phyloP scores from a whole-genome alignment of 2,329 filamentous ascomycete species.

The Neofusicoccum umdonicola region DNA sequence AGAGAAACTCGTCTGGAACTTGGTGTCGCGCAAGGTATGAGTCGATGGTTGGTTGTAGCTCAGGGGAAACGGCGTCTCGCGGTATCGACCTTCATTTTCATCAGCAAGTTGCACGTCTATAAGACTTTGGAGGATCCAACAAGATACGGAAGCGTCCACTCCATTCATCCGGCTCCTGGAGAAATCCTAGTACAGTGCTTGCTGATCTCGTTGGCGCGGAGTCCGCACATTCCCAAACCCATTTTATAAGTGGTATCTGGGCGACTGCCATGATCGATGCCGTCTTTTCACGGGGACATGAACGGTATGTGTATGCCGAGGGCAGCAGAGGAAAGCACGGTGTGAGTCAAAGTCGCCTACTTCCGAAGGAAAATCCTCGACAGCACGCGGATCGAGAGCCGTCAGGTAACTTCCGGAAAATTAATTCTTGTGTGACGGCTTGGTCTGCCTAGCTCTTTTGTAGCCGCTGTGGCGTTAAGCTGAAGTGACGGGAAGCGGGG shows the following conservation, averaged over 20 bases:
- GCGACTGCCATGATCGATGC: background rate
- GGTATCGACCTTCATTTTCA: background rate
- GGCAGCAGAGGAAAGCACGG: too few species aligned
- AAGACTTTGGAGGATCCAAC: background rate
- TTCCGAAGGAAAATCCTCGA: too few species aligned
- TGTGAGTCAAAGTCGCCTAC: too few species aligned
- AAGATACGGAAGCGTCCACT: background rate
- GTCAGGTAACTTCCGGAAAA: background rate
- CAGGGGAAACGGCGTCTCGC: background rate
- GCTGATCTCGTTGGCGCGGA: background rate
- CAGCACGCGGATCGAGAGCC: background rate
- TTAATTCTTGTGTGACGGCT: background rate
- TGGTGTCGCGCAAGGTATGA: background rate
- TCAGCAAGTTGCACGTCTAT: too few species aligned
- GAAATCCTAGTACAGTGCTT: background rate
- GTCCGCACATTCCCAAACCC: background rate
- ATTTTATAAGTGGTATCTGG: background rate
- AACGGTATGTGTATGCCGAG: too few species aligned
- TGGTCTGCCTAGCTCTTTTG: background rate
- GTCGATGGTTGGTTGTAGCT: background rate
- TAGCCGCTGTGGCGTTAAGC: constrained; percentile 3
- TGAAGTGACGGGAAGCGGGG: background rate
- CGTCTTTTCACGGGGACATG: too few species aligned
- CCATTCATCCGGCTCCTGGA: background rate
- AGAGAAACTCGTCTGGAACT: background rate